Base-by-base conservation (phyloP, 768 basidiomycete genomes). In the Cystofilobasidium bisporidii region DNA sequence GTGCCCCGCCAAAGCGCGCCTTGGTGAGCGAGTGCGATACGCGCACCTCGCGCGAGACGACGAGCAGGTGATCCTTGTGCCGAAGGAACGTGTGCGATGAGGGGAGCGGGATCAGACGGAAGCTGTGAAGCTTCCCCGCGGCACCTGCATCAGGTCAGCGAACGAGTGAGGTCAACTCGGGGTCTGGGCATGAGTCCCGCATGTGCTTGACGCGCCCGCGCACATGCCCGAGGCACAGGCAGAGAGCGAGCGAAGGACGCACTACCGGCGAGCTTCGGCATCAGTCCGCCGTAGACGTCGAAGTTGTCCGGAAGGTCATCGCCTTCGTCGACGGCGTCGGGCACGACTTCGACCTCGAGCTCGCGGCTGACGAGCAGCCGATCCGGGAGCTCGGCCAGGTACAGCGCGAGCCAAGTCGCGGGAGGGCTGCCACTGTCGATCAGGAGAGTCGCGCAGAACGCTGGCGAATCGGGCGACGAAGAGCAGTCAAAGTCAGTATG, bases 321-420 rank as follows among this genome's bases (percentile, higher is more conserved):
- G 48, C 55, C 62, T 22, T 53, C 62, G n/a, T 63, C 48, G 3
- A 18, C 62, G 12, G 62, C 22, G 14, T 55, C 62, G 24, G 22
- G 32, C n/a, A 63, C 33, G 36, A 63, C 62, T 24, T 53, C 33
- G 48, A 63, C 38, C 50, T 63, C 62, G 26, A 63, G 50, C 48
- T 55, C 50, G 47, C 50, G 48, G 62, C 48, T 55, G 10, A 36
- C 36, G 15, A 20, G 43, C 9, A 63, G 30, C 33, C 26, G 28
- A 26, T 28, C 15, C 12, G 62, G 50, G 17, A 48, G 62, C 20
- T 36, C 36, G 22, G 32, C 14, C 47, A 63, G 33, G 62, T 55
- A 63, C 33, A 50, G 47, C n/a, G 50, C 47, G 12, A 63, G 32
- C 62, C 62, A 63, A 18, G 62, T 8, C 36, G 47, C 47, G 1